Conservation (phyloP, 441 rosid species). For the Omphalea diandra region DNA sequence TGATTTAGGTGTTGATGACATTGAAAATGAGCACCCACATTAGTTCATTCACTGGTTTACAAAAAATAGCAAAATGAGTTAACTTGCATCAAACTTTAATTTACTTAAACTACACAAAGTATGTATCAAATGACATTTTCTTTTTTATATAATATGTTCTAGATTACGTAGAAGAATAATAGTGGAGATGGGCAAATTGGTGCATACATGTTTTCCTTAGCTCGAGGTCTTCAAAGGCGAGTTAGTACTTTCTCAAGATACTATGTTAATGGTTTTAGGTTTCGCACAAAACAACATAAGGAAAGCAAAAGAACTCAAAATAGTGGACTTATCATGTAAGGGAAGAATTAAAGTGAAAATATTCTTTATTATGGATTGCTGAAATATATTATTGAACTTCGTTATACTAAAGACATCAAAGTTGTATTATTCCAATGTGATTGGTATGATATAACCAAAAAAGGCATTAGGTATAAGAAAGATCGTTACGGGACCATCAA, state of each 20-base stretch:
- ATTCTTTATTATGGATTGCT: slow-evolving; percentile 14
- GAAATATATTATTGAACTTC: neutral
- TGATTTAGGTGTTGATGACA: too few relatives aligned
- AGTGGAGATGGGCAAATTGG: neutral
- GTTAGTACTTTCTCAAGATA: neutral
- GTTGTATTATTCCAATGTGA: slow-evolving; percentile 7
- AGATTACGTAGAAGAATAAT: too few relatives aligned
- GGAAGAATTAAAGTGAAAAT: neutral
- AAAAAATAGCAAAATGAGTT: too few relatives aligned
- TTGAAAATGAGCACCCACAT: too few relatives aligned
- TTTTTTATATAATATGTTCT: too few relatives aligned
- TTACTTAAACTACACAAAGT: too few relatives aligned
- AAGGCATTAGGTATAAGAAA: slow-evolving; percentile 5
- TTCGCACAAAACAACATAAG: neutral
- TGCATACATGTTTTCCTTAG: neutral
- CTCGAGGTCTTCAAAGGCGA: neutral
- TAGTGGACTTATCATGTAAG: slow-evolving; percentile 9
- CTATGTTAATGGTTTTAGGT: slow-evolving; percentile 8
- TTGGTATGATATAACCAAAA: slow-evolving; percentile 9
- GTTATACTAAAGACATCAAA: neutral
- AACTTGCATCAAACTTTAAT: too few relatives aligned
- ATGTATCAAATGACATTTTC: too few relatives aligned
- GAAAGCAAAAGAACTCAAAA: slow-evolving; percentile 10
- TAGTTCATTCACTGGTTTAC: too few relatives aligned
- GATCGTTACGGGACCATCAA: neutral